Evolutionary conservation across 441 rosid genomes (phyloP), one percentile per base, ranked within the genome.

Genomic region (Populus tomentosa): DNA sequence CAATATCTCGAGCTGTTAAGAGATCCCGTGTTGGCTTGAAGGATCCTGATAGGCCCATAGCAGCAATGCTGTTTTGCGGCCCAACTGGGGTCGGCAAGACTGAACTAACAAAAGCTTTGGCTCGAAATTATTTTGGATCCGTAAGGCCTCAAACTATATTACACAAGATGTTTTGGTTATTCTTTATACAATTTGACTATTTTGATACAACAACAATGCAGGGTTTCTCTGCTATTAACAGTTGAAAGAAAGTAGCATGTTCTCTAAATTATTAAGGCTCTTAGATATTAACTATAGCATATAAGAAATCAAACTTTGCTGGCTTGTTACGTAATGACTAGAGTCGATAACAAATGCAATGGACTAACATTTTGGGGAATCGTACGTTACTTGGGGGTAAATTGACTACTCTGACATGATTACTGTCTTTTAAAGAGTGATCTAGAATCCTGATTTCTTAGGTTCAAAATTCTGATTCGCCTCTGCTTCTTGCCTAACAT

Each of bases 1-100:
- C 90, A 35, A 85, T 90, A 16, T 77, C 90, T 64, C 80, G 85
- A 32, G 90, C 90, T 67, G 87, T 90, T 30, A 87, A 86, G 30
- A 82, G 94, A 72, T 87, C 90, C 36, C 79, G 90, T 26, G 89
- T 86, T 33, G 92, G 91, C 5, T 77, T 89, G 65, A 83, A 83
- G 68, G 88, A 89, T 80, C 91, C 92, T 6, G 83, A 80, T 61
- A 82, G 87, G 20, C 90, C 92, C 5, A 88, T 88, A 6, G 90
- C 90, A 2, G 88, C 89, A 71, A 82, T 90, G 77, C 77, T 89
- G 68, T 90, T 90, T 68, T 80, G 86, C 20, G 92, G 91, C 3
- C 91, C 91, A 9, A 88, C 89, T 6, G 91, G 91, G 33, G 94
- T 90, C 9, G 90, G 91, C 7, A 89, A 89, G 86, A 86, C 94